Evolutionary conservation across 1,284 basidiomycete genomes (phyloP), one percentile per base, ranked within the genome.

Genomic region (Nidula niveotomentosa): DNA sequence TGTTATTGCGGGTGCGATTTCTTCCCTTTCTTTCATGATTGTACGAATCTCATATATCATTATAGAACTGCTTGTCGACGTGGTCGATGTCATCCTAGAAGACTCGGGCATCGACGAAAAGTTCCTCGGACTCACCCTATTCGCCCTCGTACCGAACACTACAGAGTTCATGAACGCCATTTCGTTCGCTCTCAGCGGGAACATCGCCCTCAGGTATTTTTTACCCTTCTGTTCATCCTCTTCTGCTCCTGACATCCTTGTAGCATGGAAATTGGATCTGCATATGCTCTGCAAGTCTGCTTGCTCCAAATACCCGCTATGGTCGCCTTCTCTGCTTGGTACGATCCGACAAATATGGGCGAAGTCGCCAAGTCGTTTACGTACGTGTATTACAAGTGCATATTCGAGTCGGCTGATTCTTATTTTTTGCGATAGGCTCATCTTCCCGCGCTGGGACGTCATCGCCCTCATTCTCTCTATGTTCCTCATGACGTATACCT

Each of bases 111-210:
- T 99, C 39, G 93, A 97, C 59, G 96, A 99, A 69, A 99, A 99
- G 70, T 96, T 99, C 78, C 81, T 99, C 35, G 97, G 97, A 47
- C 83, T 99, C 55, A 98, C 96, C 0, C 80, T 99, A 8, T 99
- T 99, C 65, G 96, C 97, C 1, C 83, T 99, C 36, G 96, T 99
- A 0, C 97, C 97, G 8, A 99, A 99, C 71, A 98, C 96, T 13
- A 99, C 97, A 17, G 97, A 99, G 74, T 99, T 99, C 70, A 98
- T 99, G 96, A 99, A 99, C 69, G 97, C 97, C 53, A 97, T 99
- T 66, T 96, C 94, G n/a, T 99, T 99, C 67, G 96, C 97, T 13
- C 76, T 99, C 63, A 93, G 97, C 65, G 96, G 93, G 12, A 99
- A 99, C 70, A 99, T 99, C 61, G 94, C 97, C 1, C 76, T 99